Evolutionary conservation across 1,284 basidiomycete species (phyloP), one percentile per base, ranked within the genome.

Genomic region (Cryptococcus deneoformans): DNA sequence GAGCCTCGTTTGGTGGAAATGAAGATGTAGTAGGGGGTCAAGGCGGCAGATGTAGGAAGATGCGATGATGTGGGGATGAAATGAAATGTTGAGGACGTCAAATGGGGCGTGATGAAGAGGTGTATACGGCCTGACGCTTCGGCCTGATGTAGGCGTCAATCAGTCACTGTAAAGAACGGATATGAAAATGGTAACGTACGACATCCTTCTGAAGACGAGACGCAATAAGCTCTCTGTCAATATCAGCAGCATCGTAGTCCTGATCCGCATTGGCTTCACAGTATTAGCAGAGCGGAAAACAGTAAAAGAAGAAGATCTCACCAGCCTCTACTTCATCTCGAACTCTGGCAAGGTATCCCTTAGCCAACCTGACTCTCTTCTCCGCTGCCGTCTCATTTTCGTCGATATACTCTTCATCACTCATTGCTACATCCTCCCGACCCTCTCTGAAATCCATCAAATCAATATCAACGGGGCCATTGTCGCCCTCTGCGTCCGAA

Each of bases 311-410:
- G 29, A 29, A 29, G 29, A 29, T 29, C 86, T 74, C 67, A 88
- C 89, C 88, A 54, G 67, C 68, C 46, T 90, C 77, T 16, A 82
- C 82, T 61, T 89, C 85, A 73, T 90, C 89, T 49, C 65, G 54
- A 14, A 98, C 86, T 57, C 84, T 87, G 58, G 93, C 86, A 47
- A 99, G 79, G 77, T 99, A 98, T 63, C 94, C 79, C 73, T 92
- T 88, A 3, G 95, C 94, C 34, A 99, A 79, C 57, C 96, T 80
- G 10, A 99, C 81, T 57, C 95, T 80, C 77, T 99, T 98, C 81
- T 95, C 87, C 0, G 92, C 93, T 0, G 93, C 92, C 1, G 94
- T 98, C 80, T 99, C 92, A 65, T 87, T 83, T 60, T 87, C 84
- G 64, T 76, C 70, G 7, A 73, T 66, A 46, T 69, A 60, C 60